Percentiles rank a stretch among this genome's conserved stretches.
Conservation (phyloP, 345 rosid species). For the Gossypium sturtianum region DNA sequence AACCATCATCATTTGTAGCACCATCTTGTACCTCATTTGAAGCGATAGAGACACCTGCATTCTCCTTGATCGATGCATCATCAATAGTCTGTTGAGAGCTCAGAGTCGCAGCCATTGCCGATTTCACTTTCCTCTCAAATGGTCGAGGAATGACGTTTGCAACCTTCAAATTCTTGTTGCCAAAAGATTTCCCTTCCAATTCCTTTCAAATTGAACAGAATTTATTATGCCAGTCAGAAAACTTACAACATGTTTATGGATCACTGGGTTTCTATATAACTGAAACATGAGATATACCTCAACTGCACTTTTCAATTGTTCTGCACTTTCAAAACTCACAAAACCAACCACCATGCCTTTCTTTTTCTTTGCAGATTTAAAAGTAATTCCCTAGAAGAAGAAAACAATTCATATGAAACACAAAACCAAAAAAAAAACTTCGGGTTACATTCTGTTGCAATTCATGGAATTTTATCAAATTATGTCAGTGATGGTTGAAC, state of each 20-base stretch:
- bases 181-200: slow-evolving; percentile 60
- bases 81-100: slow-evolving; percentile 9
- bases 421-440: neutral
- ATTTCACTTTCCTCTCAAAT: slow-evolving; percentile 48
- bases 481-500: neutral
- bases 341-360: slow-evolving; percentile 80
- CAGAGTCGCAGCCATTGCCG: slow-evolving; percentile 27
- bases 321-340: slow-evolving; percentile 63
- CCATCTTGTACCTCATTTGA: slow-evolving; percentile 20
- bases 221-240: slow-evolving; percentile 5
- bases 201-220: slow-evolving; percentile 37
- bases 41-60: slow-evolving; percentile 8
- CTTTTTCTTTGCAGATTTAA: slow-evolving; percentile 69
- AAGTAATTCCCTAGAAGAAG: slow-evolving; percentile 46
- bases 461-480: neutral
- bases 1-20: slow-evolving; percentile 29
- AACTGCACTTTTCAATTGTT: slow-evolving; percentile 49
- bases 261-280: neutral
- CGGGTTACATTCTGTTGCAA: neutral
- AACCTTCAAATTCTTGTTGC: slow-evolving; percentile 62
- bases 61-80: slow-evolving; percentile 23
- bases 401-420: slow-evolving; percentile 4
- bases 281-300: slow-evolving; percentile 35
- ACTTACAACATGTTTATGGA: slow-evolving; percentile 2
- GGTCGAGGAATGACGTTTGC: slow-evolving; percentile 70